Percentiles rank a stretch among this genome's conserved stretches.
Conservation (phyloP, 768 basidiomycete species). For the Lentinula guzmanii region DNA sequence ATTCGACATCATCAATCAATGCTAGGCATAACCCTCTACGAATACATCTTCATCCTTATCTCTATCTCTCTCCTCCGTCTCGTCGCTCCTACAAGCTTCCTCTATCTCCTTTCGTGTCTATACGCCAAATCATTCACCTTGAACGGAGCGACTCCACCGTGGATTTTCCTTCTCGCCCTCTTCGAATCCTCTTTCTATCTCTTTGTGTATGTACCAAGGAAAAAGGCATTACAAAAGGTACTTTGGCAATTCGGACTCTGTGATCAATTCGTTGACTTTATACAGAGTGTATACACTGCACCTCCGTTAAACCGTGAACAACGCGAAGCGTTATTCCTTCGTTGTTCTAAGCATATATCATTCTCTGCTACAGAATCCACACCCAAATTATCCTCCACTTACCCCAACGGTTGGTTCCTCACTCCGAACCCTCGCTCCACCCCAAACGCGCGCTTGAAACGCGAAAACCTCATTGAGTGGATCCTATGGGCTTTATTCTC, state of each 20-base stretch:
- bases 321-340: conserved; percentile 42
- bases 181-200: conserved; percentile 45
- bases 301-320: conserved; percentile 32
- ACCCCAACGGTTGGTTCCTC: conserved; percentile 51
- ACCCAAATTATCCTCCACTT: conserved; percentile 6
- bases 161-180: conserved; percentile 26
- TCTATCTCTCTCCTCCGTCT: conserved; percentile 40
- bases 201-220: conserved; percentile 43
- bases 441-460: conserved; percentile 18
- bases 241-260: too few species aligned
- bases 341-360: conserved; percentile 29
- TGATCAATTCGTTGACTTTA: conserved; percentile 9
- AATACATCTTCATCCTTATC: conserved; percentile 48
- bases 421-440: conserved; percentile 10
- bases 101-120: conserved; percentile 12
- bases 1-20: background rate
- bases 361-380: too few species aligned
- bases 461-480: conserved; percentile 53
- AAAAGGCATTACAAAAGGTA: conserved; percentile 42
- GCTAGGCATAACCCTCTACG: conserved; percentile 37
- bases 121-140: background rate
- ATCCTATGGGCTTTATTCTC: conserved; percentile 62
- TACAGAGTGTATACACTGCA: conserved; percentile 27
- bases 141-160: conserved; percentile 1
- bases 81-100: conserved; percentile 43